Percentiles rank a stretch among this genome's conserved stretches.
phyloP scores from a whole-genome alignment of 306 rosid species.

The Vigna angularis region DNA sequence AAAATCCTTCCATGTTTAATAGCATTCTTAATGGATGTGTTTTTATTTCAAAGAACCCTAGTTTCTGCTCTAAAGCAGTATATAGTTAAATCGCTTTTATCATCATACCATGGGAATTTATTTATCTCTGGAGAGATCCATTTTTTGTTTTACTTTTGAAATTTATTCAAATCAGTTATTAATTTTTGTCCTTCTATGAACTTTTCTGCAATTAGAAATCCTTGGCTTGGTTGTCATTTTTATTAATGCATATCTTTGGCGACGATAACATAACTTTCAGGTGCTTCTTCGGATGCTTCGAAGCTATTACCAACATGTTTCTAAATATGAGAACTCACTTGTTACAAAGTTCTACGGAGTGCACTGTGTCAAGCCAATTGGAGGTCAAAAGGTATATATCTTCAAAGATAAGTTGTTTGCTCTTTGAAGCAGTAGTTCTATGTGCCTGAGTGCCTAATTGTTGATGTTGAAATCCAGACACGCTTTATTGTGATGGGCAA shows the following conservation, averaged over 20 bases:
- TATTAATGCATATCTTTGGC: conserved; percentile 38
- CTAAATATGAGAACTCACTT: conserved; percentile 77
- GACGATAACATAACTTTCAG: conserved; percentile 49
- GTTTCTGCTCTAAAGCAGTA: neutral
- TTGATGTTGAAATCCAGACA: conserved; percentile 62
- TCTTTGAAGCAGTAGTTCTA: conserved; percentile 25
- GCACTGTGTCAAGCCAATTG: conserved; percentile 94
- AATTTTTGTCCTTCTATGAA: neutral
- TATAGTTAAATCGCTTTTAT: conserved; percentile 1
- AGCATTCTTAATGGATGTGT: neutral
- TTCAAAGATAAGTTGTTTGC: conserved; percentile 7
- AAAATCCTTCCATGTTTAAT: neutral
- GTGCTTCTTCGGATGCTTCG: conserved; percentile 95
- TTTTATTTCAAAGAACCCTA: conserved; percentile 8
- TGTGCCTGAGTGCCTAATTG: conserved; percentile 19
- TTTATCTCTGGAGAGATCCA: neutral
- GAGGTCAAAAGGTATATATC: conserved; percentile 89
- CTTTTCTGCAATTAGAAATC: neutral
- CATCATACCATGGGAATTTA: neutral
- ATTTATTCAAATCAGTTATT: neutral
- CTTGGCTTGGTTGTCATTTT: neutral
- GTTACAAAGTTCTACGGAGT: conserved; percentile 94
- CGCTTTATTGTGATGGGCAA: conserved; percentile 99
- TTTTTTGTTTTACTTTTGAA: neutral
- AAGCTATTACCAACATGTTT: conserved; percentile 77